Base-by-base conservation (phyloP, 805 yeast genomes). In the Lachancea waltii region DNA sequence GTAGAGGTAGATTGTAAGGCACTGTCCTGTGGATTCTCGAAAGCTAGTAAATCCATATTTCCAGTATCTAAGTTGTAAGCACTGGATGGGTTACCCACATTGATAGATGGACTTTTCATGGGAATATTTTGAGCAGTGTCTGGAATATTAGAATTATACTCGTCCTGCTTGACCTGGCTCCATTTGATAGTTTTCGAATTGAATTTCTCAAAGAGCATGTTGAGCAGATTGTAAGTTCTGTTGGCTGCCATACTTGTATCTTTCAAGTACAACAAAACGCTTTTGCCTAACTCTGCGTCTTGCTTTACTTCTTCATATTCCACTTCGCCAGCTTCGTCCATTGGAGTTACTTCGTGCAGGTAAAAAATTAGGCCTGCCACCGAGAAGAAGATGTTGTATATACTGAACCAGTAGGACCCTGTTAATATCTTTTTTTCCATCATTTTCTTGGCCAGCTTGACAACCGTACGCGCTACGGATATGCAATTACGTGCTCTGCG, bases 381-480 rank as follows among this genome's bases (percentile, higher is more conserved):
- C 1, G 95, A 79, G 58, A 85, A 87, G 57, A 87, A 87, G n/a
- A 87, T 81, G 0, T 95, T 86, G 59, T 87, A 87, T 58, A 83
- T 79, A n/a, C 92, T 81, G 53, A 85, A 87, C 95, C 96, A 86
- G 57, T 87, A 89, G 0, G 95, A 84, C 1, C 95, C 95, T 47
- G 84, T 77, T 41, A 87, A 65, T 50, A 84, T 66, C 44, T 81
- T 73, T 42, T 77, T 76, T 44, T 75, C 72, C 41, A 83, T 76
- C 85, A 87, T 77, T 45, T 81, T 86, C 49, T 83, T 77, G 0
- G 95, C 89, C 42, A 86, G 58, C 49, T 79, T 74, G 11, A 87
- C 85, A 19, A 82, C 95, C 50, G 81, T 72, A 43, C 95, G 69
- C 0, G 95, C 85, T 4, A 85, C 86, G 41, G 79, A 79, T 39